Conservation (phyloP, 441 rosid genomes). For the Populus trichocarpa region DNA sequence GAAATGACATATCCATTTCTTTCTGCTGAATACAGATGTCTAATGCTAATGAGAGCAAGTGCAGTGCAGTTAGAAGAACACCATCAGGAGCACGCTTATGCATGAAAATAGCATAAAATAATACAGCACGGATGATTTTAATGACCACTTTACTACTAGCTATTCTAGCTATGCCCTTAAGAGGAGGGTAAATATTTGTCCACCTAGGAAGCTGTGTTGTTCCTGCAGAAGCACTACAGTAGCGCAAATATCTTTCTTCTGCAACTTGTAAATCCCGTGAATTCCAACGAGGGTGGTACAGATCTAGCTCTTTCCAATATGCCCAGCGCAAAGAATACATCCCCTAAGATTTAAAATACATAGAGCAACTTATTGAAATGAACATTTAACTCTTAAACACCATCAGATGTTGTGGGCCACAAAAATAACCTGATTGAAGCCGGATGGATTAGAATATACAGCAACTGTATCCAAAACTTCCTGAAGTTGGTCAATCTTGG, state of each 20-base stretch:
- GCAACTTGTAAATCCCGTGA: conserved; percentile 91
- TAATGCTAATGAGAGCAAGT: conserved; percentile 73
- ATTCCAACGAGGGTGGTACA: conserved; percentile 94
- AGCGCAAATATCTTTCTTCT: conserved; percentile 88
- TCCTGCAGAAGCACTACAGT: conserved; percentile 70
- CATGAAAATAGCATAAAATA: conserved; percentile 72
- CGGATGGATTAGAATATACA: conserved; percentile 75
- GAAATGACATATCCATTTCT: conserved; percentile 31
- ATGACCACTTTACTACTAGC: conserved; percentile 76
- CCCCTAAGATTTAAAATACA: conserved; percentile 52
- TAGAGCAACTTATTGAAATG: conserved; percentile 2
- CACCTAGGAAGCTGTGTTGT: conserved; percentile 86
- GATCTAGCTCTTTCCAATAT: conserved; percentile 94
- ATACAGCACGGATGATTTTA: conserved; percentile 66
- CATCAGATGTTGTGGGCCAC: conserved; percentile 12
- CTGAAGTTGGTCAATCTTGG: conserved; percentile 77
- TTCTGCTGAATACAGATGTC: conserved; percentile 66
- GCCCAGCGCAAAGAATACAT: conserved; percentile 73
- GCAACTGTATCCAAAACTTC: conserved; percentile 78
- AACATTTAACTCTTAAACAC: conserved; percentile 12
- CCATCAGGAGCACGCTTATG: conserved; percentile 81
- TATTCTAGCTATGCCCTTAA: conserved; percentile 62
- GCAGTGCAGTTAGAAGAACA: conserved; percentile 74
- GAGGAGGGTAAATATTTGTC: conserved; percentile 77
- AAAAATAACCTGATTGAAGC: conserved; percentile 85